These are phyloP conservation scores for Phytophthora citrophthora DNA, from an alignment of 352 stramenopile species.

Conservation along the genomic window DNA sequence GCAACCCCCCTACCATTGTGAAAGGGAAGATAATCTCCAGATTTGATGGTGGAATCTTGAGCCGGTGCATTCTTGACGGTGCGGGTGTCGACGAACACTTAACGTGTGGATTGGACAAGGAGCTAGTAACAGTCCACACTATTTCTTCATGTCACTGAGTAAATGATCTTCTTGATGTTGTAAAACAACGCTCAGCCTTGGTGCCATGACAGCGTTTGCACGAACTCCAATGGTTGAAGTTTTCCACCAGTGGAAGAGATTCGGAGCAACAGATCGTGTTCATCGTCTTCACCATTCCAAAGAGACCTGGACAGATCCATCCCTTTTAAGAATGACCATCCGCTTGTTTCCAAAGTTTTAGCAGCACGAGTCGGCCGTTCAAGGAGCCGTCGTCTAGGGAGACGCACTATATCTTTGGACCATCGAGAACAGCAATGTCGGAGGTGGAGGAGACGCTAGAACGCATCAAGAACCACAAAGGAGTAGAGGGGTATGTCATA, in stretches of 20 bases:
- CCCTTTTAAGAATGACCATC: no score
- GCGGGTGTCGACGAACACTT: constrained; percentile 6
- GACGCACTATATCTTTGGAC: constrained; percentile 21
- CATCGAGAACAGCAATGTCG: constrained; percentile 51
- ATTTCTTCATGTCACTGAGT: no score
- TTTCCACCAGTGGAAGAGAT: constrained; percentile 1
- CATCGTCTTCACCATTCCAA: no score
- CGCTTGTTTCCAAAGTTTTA: no score
- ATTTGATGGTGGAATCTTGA: constrained; percentile 8
- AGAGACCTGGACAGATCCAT: no score
- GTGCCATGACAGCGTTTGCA: no score
- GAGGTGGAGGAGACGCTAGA: constrained; percentile 96
- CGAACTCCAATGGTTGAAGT: neutral
- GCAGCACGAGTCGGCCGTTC: neutral
- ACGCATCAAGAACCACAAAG: constrained; percentile 94
- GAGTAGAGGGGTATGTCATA: constrained; percentile 96
- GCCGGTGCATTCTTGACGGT: constrained; percentile 7
- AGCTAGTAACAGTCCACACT: no score
- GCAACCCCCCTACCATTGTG: neutral
- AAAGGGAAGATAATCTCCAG: neutral
- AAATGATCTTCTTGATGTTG: no score
- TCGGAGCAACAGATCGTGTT: constrained; percentile 5
- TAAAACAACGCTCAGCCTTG: no score
- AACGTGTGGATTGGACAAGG: neutral
- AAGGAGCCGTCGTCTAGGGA: neutral